These are phyloP conservation scores for Neophaeococcomyces mojaviensis DNA, from an alignment of 2,329 filamentous ascomycete genomes.

Conservation along the genomic window DNA sequence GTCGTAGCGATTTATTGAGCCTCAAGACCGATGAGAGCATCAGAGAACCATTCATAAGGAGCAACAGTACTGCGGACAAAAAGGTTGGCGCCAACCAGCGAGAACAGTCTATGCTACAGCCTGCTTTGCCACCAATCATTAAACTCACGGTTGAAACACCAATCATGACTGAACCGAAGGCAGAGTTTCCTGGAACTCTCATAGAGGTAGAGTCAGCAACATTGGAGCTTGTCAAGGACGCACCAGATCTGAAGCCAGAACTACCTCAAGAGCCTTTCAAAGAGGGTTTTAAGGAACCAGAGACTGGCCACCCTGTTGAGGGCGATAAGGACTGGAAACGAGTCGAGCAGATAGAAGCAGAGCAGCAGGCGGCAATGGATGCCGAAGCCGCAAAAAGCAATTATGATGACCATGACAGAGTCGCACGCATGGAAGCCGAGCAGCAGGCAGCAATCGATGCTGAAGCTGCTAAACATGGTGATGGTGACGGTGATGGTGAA, in stretches of 20 bases:
- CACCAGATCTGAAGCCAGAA: not conserved
- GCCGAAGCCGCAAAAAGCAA: not conserved
- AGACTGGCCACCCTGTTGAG: too few relatives aligned
- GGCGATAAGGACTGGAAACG: not conserved
- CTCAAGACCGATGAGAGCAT: too few relatives aligned
- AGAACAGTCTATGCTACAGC: too few relatives aligned
- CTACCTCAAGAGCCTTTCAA: not conserved
- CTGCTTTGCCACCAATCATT: not conserved
- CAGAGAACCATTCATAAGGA: too few relatives aligned
- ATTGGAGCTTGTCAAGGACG: not conserved
- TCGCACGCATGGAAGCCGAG: not conserved
- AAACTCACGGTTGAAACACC: conserved; percentile 4
- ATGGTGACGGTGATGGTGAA: not conserved
- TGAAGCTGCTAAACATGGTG: not conserved
- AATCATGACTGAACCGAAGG: not conserved
- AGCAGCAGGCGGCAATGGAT: conserved; percentile 4
- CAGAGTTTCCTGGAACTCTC: not conserved
- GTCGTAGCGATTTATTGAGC: too few relatives aligned
- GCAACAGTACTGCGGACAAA: too few relatives aligned
- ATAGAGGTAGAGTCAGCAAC: not conserved
- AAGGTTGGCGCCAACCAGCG: too few relatives aligned
- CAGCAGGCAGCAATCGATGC: not conserved
- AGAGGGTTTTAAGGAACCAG: not conserved
- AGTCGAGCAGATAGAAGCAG: not conserved
- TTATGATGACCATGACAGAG: not conserved